phyloP scores from a whole-genome alignment of 805 yeast species.

The Suhomyces sp. region DNA sequence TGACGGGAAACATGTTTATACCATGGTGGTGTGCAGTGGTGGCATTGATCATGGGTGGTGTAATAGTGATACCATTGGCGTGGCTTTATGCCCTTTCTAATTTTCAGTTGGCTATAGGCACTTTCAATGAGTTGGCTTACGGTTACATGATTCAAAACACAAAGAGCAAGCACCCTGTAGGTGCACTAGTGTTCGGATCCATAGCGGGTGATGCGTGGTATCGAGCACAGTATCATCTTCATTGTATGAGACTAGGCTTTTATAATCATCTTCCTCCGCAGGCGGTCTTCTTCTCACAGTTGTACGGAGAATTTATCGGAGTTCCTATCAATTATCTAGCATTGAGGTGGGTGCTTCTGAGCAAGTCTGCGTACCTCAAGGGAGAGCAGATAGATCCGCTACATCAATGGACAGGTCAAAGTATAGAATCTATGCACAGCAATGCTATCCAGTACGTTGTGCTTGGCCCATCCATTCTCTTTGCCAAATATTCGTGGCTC shows the following conservation, averaged over 20 bases:
- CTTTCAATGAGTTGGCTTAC: slow-evolving; percentile 48
- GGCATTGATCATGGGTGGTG: slow-evolving; percentile 42
- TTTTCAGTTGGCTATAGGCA: slow-evolving; percentile 52
- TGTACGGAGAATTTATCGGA: slow-evolving; percentile 51
- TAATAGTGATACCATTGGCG: slow-evolving; percentile 48
- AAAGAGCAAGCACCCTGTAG: slow-evolving; percentile 41
- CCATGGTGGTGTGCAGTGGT: slow-evolving; percentile 45
- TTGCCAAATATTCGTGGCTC: slow-evolving; percentile 39
- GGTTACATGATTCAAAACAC: slow-evolving; percentile 43
- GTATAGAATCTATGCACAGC: slow-evolving; percentile 40
- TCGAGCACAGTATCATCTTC: slow-evolving; percentile 41
- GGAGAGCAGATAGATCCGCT: slow-evolving; percentile 41
- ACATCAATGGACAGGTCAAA: slow-evolving; percentile 53
- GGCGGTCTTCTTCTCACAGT: slow-evolving; percentile 48
- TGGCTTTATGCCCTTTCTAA: slow-evolving; percentile 51
- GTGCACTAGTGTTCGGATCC: slow-evolving; percentile 49
- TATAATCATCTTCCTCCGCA: slow-evolving; percentile 54
- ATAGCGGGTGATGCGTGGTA: slow-evolving; percentile 50
- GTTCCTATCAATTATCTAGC: slow-evolving; percentile 52
- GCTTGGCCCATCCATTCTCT: slow-evolving; percentile 46
- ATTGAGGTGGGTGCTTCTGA: slow-evolving; percentile 43
- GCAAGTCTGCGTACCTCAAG: slow-evolving; percentile 36
- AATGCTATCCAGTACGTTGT: slow-evolving; percentile 52
- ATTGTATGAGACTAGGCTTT: slow-evolving; percentile 47
- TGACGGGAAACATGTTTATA: slow-evolving; percentile 34